Evolutionary conservation across 2,329 filamentous ascomycete species (phyloP).

Genomic region (Aspergillus tamarii): DNA sequence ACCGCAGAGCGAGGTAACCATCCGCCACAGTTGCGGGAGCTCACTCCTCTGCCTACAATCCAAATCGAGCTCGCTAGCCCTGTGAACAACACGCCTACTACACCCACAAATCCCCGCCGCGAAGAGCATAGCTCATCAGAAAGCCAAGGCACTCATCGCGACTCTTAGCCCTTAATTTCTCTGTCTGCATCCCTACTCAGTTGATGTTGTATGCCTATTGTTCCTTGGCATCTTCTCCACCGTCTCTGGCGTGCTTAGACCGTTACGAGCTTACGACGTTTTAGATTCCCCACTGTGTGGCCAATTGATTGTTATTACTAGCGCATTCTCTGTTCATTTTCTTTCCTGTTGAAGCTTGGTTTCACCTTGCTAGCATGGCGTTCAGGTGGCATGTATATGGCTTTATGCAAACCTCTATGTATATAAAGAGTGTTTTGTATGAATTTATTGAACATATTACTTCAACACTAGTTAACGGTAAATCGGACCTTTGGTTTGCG

Average conservation of each 20-base stretch:
- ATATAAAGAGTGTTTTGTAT: constrained; percentile 8
- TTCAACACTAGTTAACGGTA: background rate
- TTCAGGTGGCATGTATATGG: constrained; percentile 17
- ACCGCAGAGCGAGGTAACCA: constrained; percentile 20
- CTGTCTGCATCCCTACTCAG: background rate
- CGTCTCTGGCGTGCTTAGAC: background rate
- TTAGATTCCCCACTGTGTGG: constrained; percentile 8
- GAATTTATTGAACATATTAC: constrained; percentile 3
- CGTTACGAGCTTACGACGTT: background rate
- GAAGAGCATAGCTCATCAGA: constrained; percentile 7
- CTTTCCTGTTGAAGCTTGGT: constrained; percentile 8
- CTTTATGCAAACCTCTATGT: constrained; percentile 8
- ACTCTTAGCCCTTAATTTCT: background rate
- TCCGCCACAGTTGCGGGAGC: constrained; percentile 21
- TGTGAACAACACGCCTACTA: constrained; percentile 27
- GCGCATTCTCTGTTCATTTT: constrained; percentile 8
- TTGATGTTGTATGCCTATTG: background rate
- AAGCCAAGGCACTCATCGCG: background rate
- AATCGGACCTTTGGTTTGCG: background rate
- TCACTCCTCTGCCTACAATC: constrained; percentile 35
- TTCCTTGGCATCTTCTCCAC: background rate
- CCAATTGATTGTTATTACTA: background rate
- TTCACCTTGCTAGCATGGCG: constrained; percentile 30
- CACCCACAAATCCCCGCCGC: constrained; percentile 23
- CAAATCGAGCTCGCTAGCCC: constrained; percentile 37